Base-by-base conservation (phyloP, 2,329 filamentous ascomycete species). In the Colletotrichum tanaceti region DNA sequence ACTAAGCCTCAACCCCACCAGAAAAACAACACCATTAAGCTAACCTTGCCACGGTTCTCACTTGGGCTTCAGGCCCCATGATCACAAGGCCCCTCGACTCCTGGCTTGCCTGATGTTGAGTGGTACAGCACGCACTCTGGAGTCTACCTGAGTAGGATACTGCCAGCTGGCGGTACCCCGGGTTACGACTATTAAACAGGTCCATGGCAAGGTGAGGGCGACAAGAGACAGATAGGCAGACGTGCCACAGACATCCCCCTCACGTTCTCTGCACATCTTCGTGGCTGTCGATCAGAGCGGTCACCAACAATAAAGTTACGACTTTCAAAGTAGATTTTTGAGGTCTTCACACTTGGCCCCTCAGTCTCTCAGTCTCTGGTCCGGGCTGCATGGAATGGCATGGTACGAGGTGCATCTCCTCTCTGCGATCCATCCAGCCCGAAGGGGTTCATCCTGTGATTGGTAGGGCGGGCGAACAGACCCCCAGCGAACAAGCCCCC, bases 11-110 rank as follows among this genome's bases (percentile, higher is more conserved):
- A 59, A 55, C 50, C 35, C 66, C 55, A 61, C 66, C 44, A 16
- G 57, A 65, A 68, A 68, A 60, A 65, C 54, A 65, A 68, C 49
- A 61, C 62, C 62, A 52, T 46, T 35, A 58, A 58, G 57, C 43
- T 52, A 39, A 52, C 41, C 44, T 44, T 57, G 44, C 64, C 63
- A 57, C 39, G 52, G 59, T 58, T 38, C 35, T 54, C 43, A 20
- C 16, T 11, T 18, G 24, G 20, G 38, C 47, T 46, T 44, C 20
- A 22, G 28, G 24, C 28, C 28, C 28, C 28, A 28, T 28, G 28
- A 28, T 28, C 28, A 28, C 28, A 28, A 46, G 16, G 55, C 10
- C 22, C 32, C 22, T 18, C 32, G 14, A 28, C 52, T 50, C 44
- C 43, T 22, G 60, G 47, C 62, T 63, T 65, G 62, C 55, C 43